A percentile compares a stretch with the other conserved stretches of the same genome.
Conservation (phyloP, 805 yeast genomes). For the Saturnispora saitoi region DNA sequence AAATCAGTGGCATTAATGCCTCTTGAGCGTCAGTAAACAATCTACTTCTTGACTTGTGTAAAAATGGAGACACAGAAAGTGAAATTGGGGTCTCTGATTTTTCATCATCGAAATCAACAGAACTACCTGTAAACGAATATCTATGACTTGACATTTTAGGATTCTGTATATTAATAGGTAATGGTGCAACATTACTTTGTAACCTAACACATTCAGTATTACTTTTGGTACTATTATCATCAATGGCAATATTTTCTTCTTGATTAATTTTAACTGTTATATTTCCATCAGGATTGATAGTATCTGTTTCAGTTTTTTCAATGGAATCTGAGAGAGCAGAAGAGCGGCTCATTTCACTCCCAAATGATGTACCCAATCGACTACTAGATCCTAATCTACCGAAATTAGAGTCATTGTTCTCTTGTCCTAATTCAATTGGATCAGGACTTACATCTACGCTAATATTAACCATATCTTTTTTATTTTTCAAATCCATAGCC, state of each 20-base stretch:
- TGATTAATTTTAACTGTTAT: constrained; percentile 9
- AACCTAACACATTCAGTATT: background rate
- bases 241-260: background rate
- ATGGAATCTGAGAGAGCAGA: background rate
- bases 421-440: constrained; percentile 5
- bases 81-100: constrained; percentile 20
- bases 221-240: background rate
- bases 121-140: constrained; percentile 24
- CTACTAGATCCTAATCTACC: constrained; percentile 9
- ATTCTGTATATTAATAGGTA: constrained; percentile 17
- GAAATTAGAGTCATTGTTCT: constrained; percentile 11
- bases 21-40: constrained; percentile 8
- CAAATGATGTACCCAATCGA: constrained; percentile 17
- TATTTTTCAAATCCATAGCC: constrained; percentile 22
- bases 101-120: constrained; percentile 31
- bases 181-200: background rate
- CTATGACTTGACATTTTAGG: constrained; percentile 12
- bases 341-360: constrained; percentile 5
- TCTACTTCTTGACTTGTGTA: constrained; percentile 10
- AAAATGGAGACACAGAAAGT: constrained; percentile 14
- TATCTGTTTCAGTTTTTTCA: constrained; percentile 22
- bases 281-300: constrained; percentile 9
- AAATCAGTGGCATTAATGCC: constrained; percentile 11
- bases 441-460: constrained; percentile 12
- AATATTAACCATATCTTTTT: constrained; percentile 1